Base-by-base conservation (phyloP, 768 basidiomycete species). In the Sistotremastrum suecicum region DNA sequence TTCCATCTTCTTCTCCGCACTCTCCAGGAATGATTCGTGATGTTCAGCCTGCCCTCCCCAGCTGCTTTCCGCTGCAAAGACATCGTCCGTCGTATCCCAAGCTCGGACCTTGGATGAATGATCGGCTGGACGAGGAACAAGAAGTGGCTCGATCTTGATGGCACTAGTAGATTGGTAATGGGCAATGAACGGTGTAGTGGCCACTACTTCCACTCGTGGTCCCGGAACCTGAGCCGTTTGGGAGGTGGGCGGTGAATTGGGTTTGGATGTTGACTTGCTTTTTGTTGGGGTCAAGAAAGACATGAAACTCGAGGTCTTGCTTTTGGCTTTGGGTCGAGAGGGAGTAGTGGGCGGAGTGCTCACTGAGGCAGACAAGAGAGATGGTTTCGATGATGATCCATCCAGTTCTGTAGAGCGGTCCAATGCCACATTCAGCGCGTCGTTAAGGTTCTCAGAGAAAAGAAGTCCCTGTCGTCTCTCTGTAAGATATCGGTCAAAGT, bases 391-490 rank as follows among this genome's bases (percentile, higher is more conserved):
- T 49, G 20, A 20, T 20, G 20, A 20, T 20, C 20, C 20, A 20
- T 20, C 20, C 20, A 20, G 20, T 20, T 20, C 72, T 11, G 74
- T 67, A 2, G 69, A 65, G 28, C 83, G 60, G 47, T 90, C 82
- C 45, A 90, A 65, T 9, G 69, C 72, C 40, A 89, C 66, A 39
- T 72, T 82, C 48, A 97, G 67, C 3, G 92, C 92, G 54, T 97
- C 94, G 5, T 80, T 84, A 34, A 95, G 65, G 58, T 91, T 91
- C 63, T 95, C 91, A 3, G 83, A 83, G 61, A 94, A 95, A 11
- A 94, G 63, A 6, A 98, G 69, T 2, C 91, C 92, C 56, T 83
- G 83, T 11, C 94, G 74, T 34, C 94, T 75, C 62, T 98, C 88
- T 2, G 77, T 60, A 3, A 98, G 74, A 55, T 76, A 86, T 56